These are phyloP conservation scores for Hyaloperonospora brassicae DNA, from an alignment of 352 stramenopile species.

Conservation along the genomic window DNA sequence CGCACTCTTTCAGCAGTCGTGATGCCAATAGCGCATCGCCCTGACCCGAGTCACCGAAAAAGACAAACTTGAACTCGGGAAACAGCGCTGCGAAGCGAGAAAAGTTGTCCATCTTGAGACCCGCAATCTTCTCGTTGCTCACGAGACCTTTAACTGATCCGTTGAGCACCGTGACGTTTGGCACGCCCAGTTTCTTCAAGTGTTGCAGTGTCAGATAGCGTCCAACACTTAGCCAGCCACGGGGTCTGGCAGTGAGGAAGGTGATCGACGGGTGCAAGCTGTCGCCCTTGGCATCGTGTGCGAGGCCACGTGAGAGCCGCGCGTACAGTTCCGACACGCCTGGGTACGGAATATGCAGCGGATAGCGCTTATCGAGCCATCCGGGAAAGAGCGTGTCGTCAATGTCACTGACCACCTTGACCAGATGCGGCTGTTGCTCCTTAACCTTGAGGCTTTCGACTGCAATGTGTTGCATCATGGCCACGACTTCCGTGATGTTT, in stretches of 20 bases:
- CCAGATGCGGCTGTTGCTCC: constrained; percentile 37
- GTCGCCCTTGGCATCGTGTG: constrained; percentile 26
- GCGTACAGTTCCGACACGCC: constrained; percentile 66
- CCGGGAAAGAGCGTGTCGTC: constrained; percentile 78
- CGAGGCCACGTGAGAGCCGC: constrained; percentile 50
- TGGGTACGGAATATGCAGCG: constrained; percentile 70
- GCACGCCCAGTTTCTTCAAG: constrained; percentile 61
- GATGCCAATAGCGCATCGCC: constrained; percentile 69
- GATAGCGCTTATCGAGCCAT: constrained; percentile 67
- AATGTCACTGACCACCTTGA: constrained; percentile 85
- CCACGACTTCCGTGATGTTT: constrained; percentile 72
- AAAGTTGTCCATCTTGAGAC: constrained; percentile 78
- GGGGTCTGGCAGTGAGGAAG: constrained; percentile 71
- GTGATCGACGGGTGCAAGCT: constrained; percentile 51
- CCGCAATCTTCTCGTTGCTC: constrained; percentile 79
- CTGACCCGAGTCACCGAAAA: constrained; percentile 79
- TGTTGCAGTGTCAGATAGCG: constrained; percentile 75
- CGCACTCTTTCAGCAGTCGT: constrained; percentile 43
- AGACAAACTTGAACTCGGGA: constrained; percentile 81
- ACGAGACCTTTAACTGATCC: constrained; percentile 74
- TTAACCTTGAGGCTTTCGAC: constrained; percentile 69
- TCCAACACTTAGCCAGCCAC: constrained; percentile 72
- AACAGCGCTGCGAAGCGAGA: constrained; percentile 67
- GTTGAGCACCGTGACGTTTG: constrained; percentile 71
- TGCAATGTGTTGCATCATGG: constrained; percentile 79